Base-by-base conservation (phyloP, 1,284 basidiomycete genomes). In the Takashimella tepidaria region DNA sequence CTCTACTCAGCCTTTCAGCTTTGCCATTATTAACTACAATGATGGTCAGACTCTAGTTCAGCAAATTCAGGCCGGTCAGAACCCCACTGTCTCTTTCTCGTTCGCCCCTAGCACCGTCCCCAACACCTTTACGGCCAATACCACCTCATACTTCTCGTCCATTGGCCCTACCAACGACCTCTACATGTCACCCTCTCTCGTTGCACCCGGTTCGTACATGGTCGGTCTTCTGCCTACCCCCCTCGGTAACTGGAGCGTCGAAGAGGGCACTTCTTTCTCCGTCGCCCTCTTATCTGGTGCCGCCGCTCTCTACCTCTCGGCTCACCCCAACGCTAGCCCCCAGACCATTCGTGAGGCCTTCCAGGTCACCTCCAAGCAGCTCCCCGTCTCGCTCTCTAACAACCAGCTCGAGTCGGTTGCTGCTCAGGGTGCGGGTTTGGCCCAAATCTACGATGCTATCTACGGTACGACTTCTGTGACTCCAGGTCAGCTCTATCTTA, bases 401-500 rank as follows among this genome's bases (percentile, higher is more conserved):
- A 77, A 78, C 31, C 79, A 81, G 3, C 63, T 83, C 42, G 81
- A 84, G 59, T 84, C 84, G 8, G 77, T 82, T 5, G 80, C 83
- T 1, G 80, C 83, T 50, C 82, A 84, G 59, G 87, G 87, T 37
- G 80, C 84, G 20, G 87, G 86, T 20, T 68, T 86, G 49, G 76
- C 88, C 53, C 78, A 88, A 60, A 81, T 83, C 11, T 84, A 80
- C 70, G 77, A 81, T 54, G 85, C 86, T 0, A 73, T 87, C 47
- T 78, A 81, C 57, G 75, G 31, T 16, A 8, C 31, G 10, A 37
- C 31, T 16, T 37, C 16, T 8, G 31, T 37, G 10, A 8, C 31
- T 8, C 31, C 31, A 16, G 31, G 31, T 16, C 31, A 37, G 31
- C 10, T 37, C 31, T 37, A 24, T 21, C 16, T 16, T 1, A 87